Conservation (phyloP, 2,329 filamentous ascomycete species). For the Xylariaceae sp. region DNA sequence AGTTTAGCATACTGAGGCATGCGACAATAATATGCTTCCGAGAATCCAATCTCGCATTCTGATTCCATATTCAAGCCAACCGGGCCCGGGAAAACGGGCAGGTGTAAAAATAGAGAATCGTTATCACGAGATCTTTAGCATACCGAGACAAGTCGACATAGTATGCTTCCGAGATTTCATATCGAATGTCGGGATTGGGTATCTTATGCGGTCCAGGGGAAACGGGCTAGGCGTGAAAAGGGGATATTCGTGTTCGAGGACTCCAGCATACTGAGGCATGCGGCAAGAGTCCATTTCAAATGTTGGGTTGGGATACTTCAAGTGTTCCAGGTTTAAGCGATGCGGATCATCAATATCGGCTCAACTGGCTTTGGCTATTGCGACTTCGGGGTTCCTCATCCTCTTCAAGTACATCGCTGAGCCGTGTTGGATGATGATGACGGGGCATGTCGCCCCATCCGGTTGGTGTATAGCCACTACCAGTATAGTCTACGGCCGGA, state of each 20-base stretch:
- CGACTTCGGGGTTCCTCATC: constrained; percentile 71
- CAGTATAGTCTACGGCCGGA: constrained; percentile 55
- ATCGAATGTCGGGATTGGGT: constrained; percentile 6
- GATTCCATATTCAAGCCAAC: no score
- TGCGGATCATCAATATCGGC: constrained; percentile 34
- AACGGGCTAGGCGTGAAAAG: neutral
- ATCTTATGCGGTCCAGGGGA: neutral
- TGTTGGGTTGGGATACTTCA: no score
- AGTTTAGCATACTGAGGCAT: constrained; percentile 9
- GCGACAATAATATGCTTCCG: neutral
- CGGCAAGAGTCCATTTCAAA: neutral
- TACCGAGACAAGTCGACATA: constrained; percentile 3
- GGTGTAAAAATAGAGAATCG: no score
- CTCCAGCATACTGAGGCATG: constrained; percentile 10
- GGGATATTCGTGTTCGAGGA: neutral
- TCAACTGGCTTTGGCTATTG: constrained; percentile 62
- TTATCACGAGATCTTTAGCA: constrained; percentile 7
- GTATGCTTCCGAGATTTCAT: neutral
- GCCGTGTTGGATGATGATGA: constrained; percentile 80
- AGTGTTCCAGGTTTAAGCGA: neutral
- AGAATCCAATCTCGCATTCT: no score
- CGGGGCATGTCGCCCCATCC: constrained; percentile 69
- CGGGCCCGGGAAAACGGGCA: no score
- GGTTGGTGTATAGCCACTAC: constrained; percentile 59
- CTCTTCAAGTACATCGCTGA: constrained; percentile 84